Evolutionary conservation across 371 early-diverging fungal species (phyloP).

Genomic region (Mucor racemosus): DNA sequence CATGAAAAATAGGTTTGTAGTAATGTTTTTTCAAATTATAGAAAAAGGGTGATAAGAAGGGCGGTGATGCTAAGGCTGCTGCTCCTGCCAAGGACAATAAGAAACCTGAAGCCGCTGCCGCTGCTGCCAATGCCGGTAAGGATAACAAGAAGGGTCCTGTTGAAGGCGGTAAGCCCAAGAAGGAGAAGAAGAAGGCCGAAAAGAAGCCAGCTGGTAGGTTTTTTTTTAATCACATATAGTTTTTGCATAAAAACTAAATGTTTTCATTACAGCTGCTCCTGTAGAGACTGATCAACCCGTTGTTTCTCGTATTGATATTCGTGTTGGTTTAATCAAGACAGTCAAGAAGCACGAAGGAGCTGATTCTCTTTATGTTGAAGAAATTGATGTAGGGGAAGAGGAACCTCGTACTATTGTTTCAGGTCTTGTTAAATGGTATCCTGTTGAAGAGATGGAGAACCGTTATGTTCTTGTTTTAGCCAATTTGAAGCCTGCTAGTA

Average conservation of each 20-base stretch:
- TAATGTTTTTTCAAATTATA: neutral
- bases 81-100: slow-evolving; percentile 37
- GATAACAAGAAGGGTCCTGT: slow-evolving; percentile 48
- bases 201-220: slow-evolving; percentile 47
- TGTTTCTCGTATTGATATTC: slow-evolving; percentile 87
- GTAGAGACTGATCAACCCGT: slow-evolving; percentile 64
- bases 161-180: slow-evolving; percentile 55
- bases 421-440: slow-evolving; percentile 92
- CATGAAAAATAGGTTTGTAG: neutral
- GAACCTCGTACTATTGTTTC: slow-evolving; percentile 93
- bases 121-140: slow-evolving; percentile 35
- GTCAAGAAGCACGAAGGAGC: slow-evolving; percentile 92
- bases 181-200: slow-evolving; percentile 66
- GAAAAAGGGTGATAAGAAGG: slow-evolving; percentile 44
- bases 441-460: slow-evolving; percentile 82
- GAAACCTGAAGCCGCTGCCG: slow-evolving; percentile 42
- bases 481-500: slow-evolving; percentile 95
- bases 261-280: slow-evolving; percentile 37
- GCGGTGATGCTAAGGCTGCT: slow-evolving; percentile 8
- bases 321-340: slow-evolving; percentile 87
- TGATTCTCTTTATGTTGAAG: slow-evolving; percentile 93
- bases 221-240: neutral
- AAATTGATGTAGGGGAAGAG: slow-evolving; percentile 84
- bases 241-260: neutral
- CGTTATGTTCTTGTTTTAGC: slow-evolving; percentile 49